These are phyloP conservation scores for Leucocoprinus birnbaumii DNA, from an alignment of 768 basidiomycete species.

Conservation along the genomic window DNA sequence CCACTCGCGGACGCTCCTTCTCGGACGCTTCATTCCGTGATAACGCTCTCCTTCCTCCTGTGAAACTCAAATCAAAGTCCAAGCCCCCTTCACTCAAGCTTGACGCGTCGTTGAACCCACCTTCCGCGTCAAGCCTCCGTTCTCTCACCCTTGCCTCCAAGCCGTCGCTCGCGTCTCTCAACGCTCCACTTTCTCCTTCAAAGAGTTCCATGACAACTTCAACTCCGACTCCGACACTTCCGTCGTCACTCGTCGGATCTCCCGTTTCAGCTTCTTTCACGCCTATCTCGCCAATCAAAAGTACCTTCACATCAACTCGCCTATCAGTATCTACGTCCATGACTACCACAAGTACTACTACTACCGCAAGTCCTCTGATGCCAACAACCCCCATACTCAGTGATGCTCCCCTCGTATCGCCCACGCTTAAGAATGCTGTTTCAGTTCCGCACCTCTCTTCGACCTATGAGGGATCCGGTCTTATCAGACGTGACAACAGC, in stretches of 20 bases:
- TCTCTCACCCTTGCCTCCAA: slow-evolving; percentile 5
- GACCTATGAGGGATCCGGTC: neutral
- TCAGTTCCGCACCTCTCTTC: slow-evolving; percentile 4
- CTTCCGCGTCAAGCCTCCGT: neutral
- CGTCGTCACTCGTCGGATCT: neutral
- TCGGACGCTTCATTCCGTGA: slow-evolving; percentile 1
- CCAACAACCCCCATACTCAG: slow-evolving; percentile 1
- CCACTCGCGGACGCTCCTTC: neutral
- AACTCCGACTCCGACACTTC: neutral
- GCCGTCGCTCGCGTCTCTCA: neutral
- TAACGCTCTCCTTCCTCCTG: neutral
- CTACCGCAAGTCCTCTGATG: slow-evolving; percentile 8
- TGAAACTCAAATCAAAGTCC: neutral
- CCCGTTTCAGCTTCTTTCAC: neutral
- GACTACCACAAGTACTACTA: slow-evolving; percentile 5
- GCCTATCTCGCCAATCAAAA: neutral
- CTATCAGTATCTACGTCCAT: slow-evolving; percentile 7
- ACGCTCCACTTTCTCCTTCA: neutral
- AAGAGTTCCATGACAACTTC: neutral
- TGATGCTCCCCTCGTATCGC: neutral
- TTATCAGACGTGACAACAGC: slow-evolving; percentile 1
- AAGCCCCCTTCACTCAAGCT: slow-evolving; percentile 10
- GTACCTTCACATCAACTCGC: neutral
- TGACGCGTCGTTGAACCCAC: neutral
- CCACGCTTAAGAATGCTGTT: slow-evolving; percentile 4